phyloP scores from a whole-genome alignment of 441 rosid species.

The Erodium trifolium region DNA sequence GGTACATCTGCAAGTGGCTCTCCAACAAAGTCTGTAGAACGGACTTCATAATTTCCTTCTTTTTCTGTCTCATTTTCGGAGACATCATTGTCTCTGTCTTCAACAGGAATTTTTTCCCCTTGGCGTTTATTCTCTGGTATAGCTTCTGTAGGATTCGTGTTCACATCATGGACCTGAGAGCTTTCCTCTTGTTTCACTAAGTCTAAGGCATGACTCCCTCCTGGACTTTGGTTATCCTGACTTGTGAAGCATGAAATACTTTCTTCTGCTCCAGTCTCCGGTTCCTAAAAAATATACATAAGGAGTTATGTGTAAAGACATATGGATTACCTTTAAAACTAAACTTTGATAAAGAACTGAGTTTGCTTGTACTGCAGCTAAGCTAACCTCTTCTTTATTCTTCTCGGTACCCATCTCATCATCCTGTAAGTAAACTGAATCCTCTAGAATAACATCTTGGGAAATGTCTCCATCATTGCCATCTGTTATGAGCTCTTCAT shows the following conservation, averaged over 20 bases:
- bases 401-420: neutral
- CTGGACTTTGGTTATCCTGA: neutral
- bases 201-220: neutral
- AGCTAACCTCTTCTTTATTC: slow-evolving; percentile 1
- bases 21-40: neutral
- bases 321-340: neutral
- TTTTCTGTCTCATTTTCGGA: slow-evolving; percentile 1
- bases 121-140: neutral
- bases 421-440: slow-evolving; percentile 1
- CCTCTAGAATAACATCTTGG: neutral
- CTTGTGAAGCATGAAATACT: neutral
- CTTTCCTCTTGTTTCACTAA: slow-evolving; percentile 1
- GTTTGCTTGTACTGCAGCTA: neutral
- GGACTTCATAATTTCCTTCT: neutral
- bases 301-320: neutral
- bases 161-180: neutral
- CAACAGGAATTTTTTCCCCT: neutral
- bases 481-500: neutral
- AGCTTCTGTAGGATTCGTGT: neutral
- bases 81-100: neutral
- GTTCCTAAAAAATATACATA: neutral
- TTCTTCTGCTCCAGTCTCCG: neutral
- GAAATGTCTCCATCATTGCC: neutral
- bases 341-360: neutral
- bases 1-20: neutral